Evolutionary conservation across 2,329 filamentous ascomycete genomes (phyloP).

Genomic region (Pleoardoris graminearum): DNA sequence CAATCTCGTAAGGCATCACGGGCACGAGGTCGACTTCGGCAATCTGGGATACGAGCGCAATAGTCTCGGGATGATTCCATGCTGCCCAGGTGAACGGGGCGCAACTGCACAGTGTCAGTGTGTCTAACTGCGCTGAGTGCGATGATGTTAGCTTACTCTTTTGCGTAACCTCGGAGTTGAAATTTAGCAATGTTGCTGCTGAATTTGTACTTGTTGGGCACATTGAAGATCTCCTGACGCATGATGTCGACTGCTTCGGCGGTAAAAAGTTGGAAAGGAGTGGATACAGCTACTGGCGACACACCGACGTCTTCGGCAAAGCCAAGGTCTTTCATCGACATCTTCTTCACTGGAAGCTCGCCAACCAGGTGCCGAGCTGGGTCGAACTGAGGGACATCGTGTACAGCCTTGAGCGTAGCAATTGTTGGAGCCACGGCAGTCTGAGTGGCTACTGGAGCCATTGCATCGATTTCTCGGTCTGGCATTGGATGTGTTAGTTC

Average conservation of each 20-base stretch:
- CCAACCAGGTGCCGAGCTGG: conserved; percentile 60
- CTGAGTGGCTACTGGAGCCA: conserved; percentile 2
- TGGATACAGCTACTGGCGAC: conserved; percentile 65
- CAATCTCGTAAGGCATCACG: conserved; percentile 61
- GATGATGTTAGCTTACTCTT: conserved; percentile 52
- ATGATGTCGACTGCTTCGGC: conserved; percentile 64
- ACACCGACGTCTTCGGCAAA: conserved; percentile 60
- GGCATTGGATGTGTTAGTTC: neutral
- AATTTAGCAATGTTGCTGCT: conserved; percentile 62
- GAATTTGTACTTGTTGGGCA: conserved; percentile 61
- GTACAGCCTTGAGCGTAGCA: neutral
- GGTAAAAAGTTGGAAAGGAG: conserved; percentile 67
- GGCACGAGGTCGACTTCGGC: conserved; percentile 63
- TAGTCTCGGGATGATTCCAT: conserved; percentile 61
- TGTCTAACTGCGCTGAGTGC: too few species aligned
- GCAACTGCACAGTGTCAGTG: conserved; percentile 47
- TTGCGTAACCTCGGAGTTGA: conserved; percentile 60
- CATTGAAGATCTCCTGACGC: conserved; percentile 64
- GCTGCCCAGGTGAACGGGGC: conserved; percentile 67
- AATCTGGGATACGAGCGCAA: conserved; percentile 58
- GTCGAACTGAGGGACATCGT: conserved; percentile 51
- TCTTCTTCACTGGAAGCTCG: conserved; percentile 54
- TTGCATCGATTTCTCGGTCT: neutral
- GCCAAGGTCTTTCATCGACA: conserved; percentile 66
- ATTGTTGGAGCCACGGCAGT: neutral